Evolutionary conservation across 1,284 basidiomycete genomes (phyloP).

Genomic region (Lignosus rhinocerotis): DNA sequence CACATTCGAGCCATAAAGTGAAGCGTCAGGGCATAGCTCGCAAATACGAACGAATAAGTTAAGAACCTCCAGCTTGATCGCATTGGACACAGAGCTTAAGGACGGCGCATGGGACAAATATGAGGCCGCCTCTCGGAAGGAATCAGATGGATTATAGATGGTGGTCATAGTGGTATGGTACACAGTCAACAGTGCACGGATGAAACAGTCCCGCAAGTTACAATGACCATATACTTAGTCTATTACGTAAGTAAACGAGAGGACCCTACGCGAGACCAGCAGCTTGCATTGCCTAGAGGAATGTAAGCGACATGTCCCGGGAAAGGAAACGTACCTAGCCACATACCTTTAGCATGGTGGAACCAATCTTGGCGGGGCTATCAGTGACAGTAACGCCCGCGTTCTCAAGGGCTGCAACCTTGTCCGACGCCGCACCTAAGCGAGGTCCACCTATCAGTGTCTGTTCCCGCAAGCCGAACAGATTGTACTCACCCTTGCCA

Average conservation of each 20-base stretch:
- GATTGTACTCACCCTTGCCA: constrained; percentile 73
- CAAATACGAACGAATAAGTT: constrained; percentile 22
- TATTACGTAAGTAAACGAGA: constrained; percentile 33
- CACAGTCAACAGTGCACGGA: constrained; percentile 14
- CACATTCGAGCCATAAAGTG: constrained; percentile 29
- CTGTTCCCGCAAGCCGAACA: not conserved
- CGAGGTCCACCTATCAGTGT: not conserved
- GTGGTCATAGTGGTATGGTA: constrained; percentile 28
- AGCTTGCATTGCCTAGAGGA: constrained; percentile 75
- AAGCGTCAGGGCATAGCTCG: constrained; percentile 21
- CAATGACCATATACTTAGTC: constrained; percentile 23
- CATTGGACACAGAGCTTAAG: constrained; percentile 51
- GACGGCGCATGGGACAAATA: constrained; percentile 63
- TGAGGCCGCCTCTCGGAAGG: constrained; percentile 60
- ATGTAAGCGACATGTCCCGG: not conserved
- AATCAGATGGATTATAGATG: constrained; percentile 44
- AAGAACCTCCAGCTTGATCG: constrained; percentile 74
- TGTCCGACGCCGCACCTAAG: constrained; percentile 88
- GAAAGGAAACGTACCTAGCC: not conserved
- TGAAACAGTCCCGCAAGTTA: constrained; percentile 12
- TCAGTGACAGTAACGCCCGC: constrained; percentile 95
- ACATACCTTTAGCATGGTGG: constrained; percentile 81
- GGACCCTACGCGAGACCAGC: constrained; percentile 73
- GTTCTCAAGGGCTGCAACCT: constrained; percentile 91
- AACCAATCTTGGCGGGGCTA: constrained; percentile 94